A percentile compares a stretch with the other conserved stretches of the same genome.
Conservation (phyloP, 768 basidiomycete species). For the Pisolithus microcarpus region DNA sequence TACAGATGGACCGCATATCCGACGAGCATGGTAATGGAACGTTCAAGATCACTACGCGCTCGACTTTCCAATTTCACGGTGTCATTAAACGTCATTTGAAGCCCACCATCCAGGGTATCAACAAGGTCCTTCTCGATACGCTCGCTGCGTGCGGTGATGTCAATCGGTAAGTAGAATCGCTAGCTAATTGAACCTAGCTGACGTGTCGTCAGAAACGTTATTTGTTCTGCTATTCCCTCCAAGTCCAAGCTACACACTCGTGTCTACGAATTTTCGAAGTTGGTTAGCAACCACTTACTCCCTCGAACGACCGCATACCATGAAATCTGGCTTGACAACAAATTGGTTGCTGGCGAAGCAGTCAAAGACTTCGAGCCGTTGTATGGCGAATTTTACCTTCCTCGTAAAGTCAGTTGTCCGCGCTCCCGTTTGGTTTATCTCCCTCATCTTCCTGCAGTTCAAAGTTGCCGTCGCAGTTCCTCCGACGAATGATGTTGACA, state of each 20-base stretch:
- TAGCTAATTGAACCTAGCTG: slow-evolving; percentile 1
- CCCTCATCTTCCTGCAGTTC: slow-evolving; percentile 48
- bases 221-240: slow-evolving; percentile 86
- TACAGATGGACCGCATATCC: slow-evolving; percentile 91
- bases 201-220: slow-evolving; percentile 59
- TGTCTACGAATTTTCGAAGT: slow-evolving; percentile 79
- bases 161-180: slow-evolving; percentile 54
- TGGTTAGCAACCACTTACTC: slow-evolving; percentile 77
- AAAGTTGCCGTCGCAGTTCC: slow-evolving; percentile 96
- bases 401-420: slow-evolving; percentile 67
- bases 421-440: neutral
- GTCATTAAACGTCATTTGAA: slow-evolving; percentile 97
- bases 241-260: slow-evolving; percentile 79
- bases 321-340: slow-evolving; percentile 99
- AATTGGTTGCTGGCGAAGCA: slow-evolving; percentile 89
- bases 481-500: slow-evolving; percentile 92
- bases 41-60: slow-evolving; percentile 94
- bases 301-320: slow-evolving; percentile 93
- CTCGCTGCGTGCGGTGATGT: slow-evolving; percentile 98
- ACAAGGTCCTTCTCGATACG: slow-evolving; percentile 84
- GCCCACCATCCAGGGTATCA: slow-evolving; percentile 94
- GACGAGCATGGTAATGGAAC: slow-evolving; percentile 92
- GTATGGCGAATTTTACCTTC: slow-evolving; percentile 97
- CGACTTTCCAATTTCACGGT: slow-evolving; percentile 99
- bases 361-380: slow-evolving; percentile 92